A percentile compares a stretch with the other conserved stretches of the same genome.
Conservation (phyloP, 805 yeast genomes). For the Jamesozyma gamospora region DNA sequence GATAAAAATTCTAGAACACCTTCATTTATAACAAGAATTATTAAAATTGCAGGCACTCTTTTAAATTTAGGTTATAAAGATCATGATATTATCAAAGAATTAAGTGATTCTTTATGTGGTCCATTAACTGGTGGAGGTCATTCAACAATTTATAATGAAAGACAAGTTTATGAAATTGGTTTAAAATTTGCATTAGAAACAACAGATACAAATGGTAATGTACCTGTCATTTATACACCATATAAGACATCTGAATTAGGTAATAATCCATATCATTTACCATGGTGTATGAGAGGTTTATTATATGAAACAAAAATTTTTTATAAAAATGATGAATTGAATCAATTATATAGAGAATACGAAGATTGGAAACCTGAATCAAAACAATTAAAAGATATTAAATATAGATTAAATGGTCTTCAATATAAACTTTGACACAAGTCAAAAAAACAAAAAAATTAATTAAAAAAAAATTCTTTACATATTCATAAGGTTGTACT, state of each 20-base stretch:
- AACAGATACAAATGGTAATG: conserved; percentile 40
- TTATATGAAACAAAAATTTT: conserved; percentile 52
- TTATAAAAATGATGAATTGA: conserved; percentile 48
- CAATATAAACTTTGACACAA: conserved; percentile 17
- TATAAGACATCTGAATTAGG: conserved; percentile 60
- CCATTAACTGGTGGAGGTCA: conserved; percentile 94
- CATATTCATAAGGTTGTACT: no score
- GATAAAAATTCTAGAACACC: conserved; percentile 79
- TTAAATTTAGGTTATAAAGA: conserved; percentile 74
- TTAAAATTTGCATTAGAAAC: conserved; percentile 68
- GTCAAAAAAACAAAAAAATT: no score
- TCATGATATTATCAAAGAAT: conserved; percentile 76
- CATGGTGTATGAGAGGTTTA: conserved; percentile 88
- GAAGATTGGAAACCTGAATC: conserved; percentile 83
- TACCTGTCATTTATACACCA: conserved; percentile 29
- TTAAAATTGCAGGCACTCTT: conserved; percentile 61
- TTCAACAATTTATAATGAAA: conserved; percentile 77
- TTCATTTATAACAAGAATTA: conserved; percentile 61
- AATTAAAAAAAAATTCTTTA: no score
- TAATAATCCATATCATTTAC: conserved; percentile 73
- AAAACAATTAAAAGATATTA: conserved; percentile 72
- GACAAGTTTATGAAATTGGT: conserved; percentile 74
- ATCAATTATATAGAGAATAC: conserved; percentile 55
- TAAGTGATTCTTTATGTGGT: conserved; percentile 74
- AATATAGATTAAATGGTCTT: conserved; percentile 61